phyloP scores from a whole-genome alignment of 2,329 filamentous ascomycete genomes.

The Fusarium fracticaudum region DNA sequence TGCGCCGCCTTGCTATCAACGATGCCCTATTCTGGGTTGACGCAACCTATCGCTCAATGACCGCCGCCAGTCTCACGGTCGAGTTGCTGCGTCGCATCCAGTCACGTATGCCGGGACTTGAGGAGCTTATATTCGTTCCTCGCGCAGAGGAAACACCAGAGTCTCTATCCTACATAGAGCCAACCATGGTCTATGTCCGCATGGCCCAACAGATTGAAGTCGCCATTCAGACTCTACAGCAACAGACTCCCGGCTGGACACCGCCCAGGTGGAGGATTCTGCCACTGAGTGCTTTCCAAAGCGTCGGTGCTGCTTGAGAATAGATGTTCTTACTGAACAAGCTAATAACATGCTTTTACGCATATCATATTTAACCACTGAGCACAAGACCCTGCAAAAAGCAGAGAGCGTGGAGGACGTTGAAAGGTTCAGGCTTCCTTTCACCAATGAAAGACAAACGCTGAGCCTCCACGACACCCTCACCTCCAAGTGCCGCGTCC shows the following conservation, averaged over 20 bases:
- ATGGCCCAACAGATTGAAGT: constrained; percentile 51
- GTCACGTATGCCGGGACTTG: constrained; percentile 50
- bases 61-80: constrained; percentile 52
- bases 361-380: not conserved
- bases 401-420: not conserved
- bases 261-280: constrained; percentile 52
- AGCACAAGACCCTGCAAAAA: not conserved
- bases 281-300: constrained; percentile 41
- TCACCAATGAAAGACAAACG: constrained; percentile 6
- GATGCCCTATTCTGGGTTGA: constrained; percentile 55
- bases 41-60: constrained; percentile 49
- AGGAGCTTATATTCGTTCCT: constrained; percentile 57
- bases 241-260: constrained; percentile 45
- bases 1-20: constrained; percentile 57
- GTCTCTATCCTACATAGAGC: constrained; percentile 43
- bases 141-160: constrained; percentile 50
- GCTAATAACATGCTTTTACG: not conserved
- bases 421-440: not conserved
- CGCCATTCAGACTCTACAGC: constrained; percentile 48
- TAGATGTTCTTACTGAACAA: not conserved
- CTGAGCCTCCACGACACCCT: not conserved
- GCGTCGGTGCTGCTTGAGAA: constrained; percentile 12
- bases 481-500: constrained; percentile 3
- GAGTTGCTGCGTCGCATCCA: constrained; percentile 53
- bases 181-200: constrained; percentile 46